Percentiles rank a stretch among this genome's conserved stretches.
phyloP scores from a whole-genome alignment of 2,329 filamentous ascomycete genomes.

The Penicillium expansum region DNA sequence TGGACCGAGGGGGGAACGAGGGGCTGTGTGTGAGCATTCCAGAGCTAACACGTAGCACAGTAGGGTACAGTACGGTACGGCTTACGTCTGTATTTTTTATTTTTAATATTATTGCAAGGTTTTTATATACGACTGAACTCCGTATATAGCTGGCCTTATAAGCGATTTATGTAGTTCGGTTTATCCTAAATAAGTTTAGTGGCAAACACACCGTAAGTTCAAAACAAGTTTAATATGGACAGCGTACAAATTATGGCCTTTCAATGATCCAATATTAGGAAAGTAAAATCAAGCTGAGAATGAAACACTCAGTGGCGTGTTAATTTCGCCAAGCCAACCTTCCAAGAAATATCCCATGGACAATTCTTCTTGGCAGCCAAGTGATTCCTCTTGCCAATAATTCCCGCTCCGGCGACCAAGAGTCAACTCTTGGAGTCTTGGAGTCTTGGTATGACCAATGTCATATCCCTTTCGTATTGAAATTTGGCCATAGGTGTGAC shows the following conservation, averaged over 20 bases:
- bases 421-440: constrained; percentile 8
- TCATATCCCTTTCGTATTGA: not conserved
- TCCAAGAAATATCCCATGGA: constrained; percentile 12
- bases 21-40: constrained; percentile 21
- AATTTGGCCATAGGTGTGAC: not conserved
- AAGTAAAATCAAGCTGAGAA: not conserved
- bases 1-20: constrained; percentile 6
- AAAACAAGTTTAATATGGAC: not conserved
- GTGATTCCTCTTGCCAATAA: constrained; percentile 26
- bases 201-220: not conserved
- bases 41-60: constrained; percentile 8
- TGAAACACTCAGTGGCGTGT: not conserved
- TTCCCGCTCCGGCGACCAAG: constrained; percentile 25
- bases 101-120: not conserved
- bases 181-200: not conserved
- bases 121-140: not conserved
- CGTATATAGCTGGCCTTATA: not conserved
- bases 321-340: constrained; percentile 17
- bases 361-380: constrained; percentile 28
- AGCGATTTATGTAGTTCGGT: not conserved
- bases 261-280: not conserved
- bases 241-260: not conserved
- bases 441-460: constrained; percentile 17
- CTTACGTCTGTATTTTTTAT: not conserved
- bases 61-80: constrained; percentile 2